Base-by-base conservation (phyloP, 352 stramenopile genomes). In the Globisporangium splendens region DNA sequence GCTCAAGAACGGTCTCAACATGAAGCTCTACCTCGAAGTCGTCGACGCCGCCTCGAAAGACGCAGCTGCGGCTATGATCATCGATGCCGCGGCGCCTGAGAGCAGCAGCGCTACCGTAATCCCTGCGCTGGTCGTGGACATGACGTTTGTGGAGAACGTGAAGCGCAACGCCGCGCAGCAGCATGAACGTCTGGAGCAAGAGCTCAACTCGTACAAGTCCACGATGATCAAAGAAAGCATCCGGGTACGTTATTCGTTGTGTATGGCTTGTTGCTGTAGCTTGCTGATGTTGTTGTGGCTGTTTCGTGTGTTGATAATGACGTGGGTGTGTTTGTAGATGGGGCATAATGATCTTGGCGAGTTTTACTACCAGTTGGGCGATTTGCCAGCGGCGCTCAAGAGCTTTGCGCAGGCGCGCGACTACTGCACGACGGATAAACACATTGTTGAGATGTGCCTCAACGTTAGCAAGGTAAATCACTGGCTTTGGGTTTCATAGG, bases 181-280 rank as follows among this genome's bases (percentile, higher is more conserved):
- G 59, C 83, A 95, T 50, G 87, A 93, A 48, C 80, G 83, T 4
- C 68, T 96, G 33, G 85, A 95, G 63, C 85, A 93, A 54, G 87
- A 96, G 60, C 77, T 96, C 17, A 93, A 95, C 58, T 95, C 86
- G 70, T 96, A 95, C 75, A 96, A 96, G 68, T 94, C 83, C 35
- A 95, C 79, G 15, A 89, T 95, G 78, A 95, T 96, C 77, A 96
- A 96, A 64, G 87, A 96, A 60, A 95, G 84, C 72, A 96, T 96
- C 59, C 76, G 87, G 55, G 84, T 95, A 72, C 33, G 66, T 33
- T 46, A 28, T 3, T 21, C 41, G 6, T 49, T 21, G 31, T 62
- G 20, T 6, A 51, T 20, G 12, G 46, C 21, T 24, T 11, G 46
- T 4, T 43, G n/a, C n/a, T 52, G 5, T 39, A 7, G 47, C 18